Conservation (phyloP, 371 early-diverging fungal species). For the Lichtheimia corymbifera region DNA sequence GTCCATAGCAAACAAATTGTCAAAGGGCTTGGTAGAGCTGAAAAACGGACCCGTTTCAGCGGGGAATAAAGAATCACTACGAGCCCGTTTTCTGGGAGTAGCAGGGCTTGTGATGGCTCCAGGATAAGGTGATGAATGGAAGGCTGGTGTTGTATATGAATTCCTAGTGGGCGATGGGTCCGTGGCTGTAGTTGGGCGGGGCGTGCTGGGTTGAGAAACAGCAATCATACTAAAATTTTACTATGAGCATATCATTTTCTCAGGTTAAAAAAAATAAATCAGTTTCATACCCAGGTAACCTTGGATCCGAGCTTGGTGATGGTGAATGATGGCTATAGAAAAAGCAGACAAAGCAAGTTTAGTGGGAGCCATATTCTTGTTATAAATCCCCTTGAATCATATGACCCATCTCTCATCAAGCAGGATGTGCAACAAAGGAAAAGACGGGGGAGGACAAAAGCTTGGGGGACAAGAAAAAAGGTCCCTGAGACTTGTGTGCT, state of each 20-base stretch:
- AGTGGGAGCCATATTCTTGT: conserved; percentile 1
- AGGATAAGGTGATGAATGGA: conserved; percentile 34
- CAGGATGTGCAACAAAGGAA: conserved; percentile 4
- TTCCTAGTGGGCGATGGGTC: conserved; percentile 24
- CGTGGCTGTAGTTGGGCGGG: conserved; percentile 36
- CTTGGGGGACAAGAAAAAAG: too few relatives aligned
- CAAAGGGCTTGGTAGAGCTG: conserved; percentile 51
- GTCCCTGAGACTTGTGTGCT: conserved; percentile 1
- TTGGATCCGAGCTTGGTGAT: conserved; percentile 33
- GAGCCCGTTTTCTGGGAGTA: conserved; percentile 31
- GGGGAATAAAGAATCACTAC: conserved; percentile 28
- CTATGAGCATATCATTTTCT: too few relatives aligned
- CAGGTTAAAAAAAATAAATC: background rate
- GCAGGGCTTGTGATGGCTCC: conserved; percentile 10
- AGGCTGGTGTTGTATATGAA: conserved; percentile 29
- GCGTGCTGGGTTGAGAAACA: conserved; percentile 51
- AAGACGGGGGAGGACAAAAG: background rate
- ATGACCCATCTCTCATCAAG: conserved; percentile 6
- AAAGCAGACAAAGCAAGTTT: conserved; percentile 9
- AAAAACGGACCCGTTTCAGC: conserved; percentile 51
- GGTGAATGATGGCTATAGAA: conserved; percentile 29
- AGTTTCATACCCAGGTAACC: conserved; percentile 42
- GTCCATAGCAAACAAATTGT: conserved; percentile 54
- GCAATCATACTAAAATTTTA: conserved; percentile 36
- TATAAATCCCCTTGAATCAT: conserved; percentile 14